A percentile compares a stretch with the other conserved stretches of the same genome.
Evolutionary conservation across 805 yeast genomes (phyloP).

Genomic region (Teunomyces barrocoloradensis): DNA sequence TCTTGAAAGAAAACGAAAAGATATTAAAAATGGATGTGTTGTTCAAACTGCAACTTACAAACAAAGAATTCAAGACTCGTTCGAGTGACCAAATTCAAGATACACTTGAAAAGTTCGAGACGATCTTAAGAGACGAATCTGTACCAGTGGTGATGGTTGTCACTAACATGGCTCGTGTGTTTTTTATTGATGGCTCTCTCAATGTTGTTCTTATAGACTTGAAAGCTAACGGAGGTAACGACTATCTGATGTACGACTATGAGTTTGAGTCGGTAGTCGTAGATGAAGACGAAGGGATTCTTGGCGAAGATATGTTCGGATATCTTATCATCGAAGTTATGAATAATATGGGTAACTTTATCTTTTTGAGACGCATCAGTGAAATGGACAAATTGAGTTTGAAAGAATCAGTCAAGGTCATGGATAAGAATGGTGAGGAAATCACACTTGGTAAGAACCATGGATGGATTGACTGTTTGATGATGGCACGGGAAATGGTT

Average conservation of each 20-base stretch:
- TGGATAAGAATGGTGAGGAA: constrained; percentile 20
- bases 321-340: constrained; percentile 63
- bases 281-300: constrained; percentile 17
- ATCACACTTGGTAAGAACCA: constrained; percentile 47
- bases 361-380: constrained; percentile 44
- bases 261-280: constrained; percentile 49
- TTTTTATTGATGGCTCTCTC: constrained; percentile 34
- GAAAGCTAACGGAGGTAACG: constrained; percentile 40
- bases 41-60: constrained; percentile 35
- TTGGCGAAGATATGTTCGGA: constrained; percentile 49
- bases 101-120: constrained; percentile 24
- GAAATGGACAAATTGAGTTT: constrained; percentile 35
- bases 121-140: constrained; percentile 18
- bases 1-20: constrained; percentile 34
- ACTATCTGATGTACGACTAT: constrained; percentile 74
- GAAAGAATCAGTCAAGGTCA: constrained; percentile 23
- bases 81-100: constrained; percentile 25
- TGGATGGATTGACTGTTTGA: constrained; percentile 69
- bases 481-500: constrained; percentile 59
- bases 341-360: constrained; percentile 50
- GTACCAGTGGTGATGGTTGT: constrained; percentile 37
- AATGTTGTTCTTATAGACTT: constrained; percentile 39
- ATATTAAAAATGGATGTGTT: constrained; percentile 40
- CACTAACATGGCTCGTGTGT: constrained; percentile 40
- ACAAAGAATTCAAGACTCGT: constrained; percentile 18